Evolutionary conservation across 345 rosid species (phyloP), one percentile per base, ranked within the genome.

Genomic region (Citropsis articulata): DNA sequence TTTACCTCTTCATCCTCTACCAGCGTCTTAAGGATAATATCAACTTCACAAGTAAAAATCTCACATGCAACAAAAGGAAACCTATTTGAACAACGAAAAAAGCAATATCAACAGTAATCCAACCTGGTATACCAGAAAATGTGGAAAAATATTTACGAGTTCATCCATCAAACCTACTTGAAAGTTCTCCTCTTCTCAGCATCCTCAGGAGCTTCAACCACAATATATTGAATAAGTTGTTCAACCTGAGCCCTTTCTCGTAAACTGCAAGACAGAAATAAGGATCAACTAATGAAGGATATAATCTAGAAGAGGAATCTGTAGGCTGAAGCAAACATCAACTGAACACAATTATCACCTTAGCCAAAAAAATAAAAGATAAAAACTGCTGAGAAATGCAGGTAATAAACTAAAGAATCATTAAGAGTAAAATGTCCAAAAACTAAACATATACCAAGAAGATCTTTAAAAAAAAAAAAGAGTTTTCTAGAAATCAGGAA

Each of bases 41-140:
- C 98, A 81, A 95, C 92, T 85, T 93, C 97, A 86, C 98, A 93
- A 16, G 97, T 95, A 85, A 94, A 93, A 48, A 94, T 91, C 87
- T 94, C 98, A 80, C 97, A 91, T 27, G 98, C 93, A 75, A 94
- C 84, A 80, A 94, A 94, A 70, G 98, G 98, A 84, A 91, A 87
- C 95, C 98, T 94, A 71, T 69, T 57, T 13, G 14, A 73, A 57
- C 76, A 45, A 25, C 9, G 45, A 72, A n/a, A 50, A 61, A 27
- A 40, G 14, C 42, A 30, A 66, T 13, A 56, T 64, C 55, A 62
- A 76, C 27, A 70, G 48, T n/a, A 64, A 40, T 56, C 40, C 70
- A 40, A 68, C 36, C 28, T 69, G 7, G 35, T 12, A 67, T 38
- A 65, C 2, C 64, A 35, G 10, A 78, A 72, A 48, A 81, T 60